Evolutionary conservation across 108 stramenopile species (phyloP).

Genomic region (Chaetoceros tenuissimus): DNA sequence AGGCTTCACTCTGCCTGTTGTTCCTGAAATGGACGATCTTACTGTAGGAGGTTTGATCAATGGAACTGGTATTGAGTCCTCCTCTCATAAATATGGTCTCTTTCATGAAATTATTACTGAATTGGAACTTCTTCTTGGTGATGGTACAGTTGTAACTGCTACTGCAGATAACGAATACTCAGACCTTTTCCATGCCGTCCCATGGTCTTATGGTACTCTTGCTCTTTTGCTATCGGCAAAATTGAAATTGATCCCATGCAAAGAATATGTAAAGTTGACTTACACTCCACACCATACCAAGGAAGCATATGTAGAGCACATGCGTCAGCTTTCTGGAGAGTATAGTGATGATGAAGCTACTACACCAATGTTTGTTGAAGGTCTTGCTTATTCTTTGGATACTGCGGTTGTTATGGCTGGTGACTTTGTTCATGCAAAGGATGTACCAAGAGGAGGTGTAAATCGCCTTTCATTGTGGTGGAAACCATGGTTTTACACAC

Average conservation of each 20-base stretch:
- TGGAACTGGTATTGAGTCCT: constrained; percentile 51
- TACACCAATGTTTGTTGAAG: constrained; percentile 43
- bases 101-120: constrained; percentile 43
- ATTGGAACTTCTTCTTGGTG: constrained; percentile 31
- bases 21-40: constrained; percentile 53
- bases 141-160: constrained; percentile 29
- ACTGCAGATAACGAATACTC: constrained; percentile 33
- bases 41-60: constrained; percentile 51
- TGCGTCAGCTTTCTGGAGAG: constrained; percentile 15
- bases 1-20: constrained; percentile 35
- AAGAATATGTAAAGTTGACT: constrained; percentile 33
- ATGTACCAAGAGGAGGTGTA: constrained; percentile 8
- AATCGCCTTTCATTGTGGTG: constrained; percentile 27
- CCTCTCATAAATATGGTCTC: constrained; percentile 40
- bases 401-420: constrained; percentile 39
- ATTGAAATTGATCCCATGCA: constrained; percentile 34
- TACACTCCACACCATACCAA: constrained; percentile 28
- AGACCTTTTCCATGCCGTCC: constrained; percentile 54
- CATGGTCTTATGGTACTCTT: constrained; percentile 55
- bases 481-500: constrained; percentile 60
- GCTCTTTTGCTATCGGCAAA: constrained; percentile 43
- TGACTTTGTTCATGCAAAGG: constrained; percentile 27
- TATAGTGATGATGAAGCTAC: neutral
- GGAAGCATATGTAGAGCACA: constrained; percentile 14
- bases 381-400: constrained; percentile 29